phyloP scores from a whole-genome alignment of 345 rosid species.

The Gossypium ekmanianum region DNA sequence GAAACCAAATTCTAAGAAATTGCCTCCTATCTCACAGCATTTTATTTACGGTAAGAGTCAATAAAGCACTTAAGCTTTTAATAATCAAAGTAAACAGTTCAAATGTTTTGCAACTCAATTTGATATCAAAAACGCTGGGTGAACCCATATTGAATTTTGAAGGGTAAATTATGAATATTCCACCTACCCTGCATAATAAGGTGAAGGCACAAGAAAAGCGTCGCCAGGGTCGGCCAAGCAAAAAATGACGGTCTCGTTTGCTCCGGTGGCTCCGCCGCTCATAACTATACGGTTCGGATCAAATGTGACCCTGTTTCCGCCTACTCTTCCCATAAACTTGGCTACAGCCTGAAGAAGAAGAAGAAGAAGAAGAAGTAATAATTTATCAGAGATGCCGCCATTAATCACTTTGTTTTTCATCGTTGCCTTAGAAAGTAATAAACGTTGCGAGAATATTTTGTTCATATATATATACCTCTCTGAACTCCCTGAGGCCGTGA shows the following conservation, averaged over 20 bases:
- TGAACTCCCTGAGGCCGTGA: constrained; percentile 64
- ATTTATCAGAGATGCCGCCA: background rate
- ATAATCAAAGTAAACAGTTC: too few species aligned
- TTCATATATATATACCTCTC: constrained; percentile 41
- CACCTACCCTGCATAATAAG: constrained; percentile 76
- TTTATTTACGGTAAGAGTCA: too few species aligned
- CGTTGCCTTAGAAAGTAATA: background rate
- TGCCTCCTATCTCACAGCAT: background rate
- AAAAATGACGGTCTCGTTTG: constrained; percentile 69
- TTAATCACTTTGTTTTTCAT: background rate
- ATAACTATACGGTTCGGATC: constrained; percentile 70
- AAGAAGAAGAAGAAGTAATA: background rate
- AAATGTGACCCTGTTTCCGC: constrained; percentile 55
- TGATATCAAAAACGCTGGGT: too few species aligned
- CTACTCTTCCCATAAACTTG: constrained; percentile 64
- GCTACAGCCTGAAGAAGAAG: constrained; percentile 55
- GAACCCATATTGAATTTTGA: too few species aligned
- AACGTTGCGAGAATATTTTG: background rate
- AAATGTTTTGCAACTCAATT: too few species aligned
- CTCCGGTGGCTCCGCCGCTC: constrained; percentile 94
- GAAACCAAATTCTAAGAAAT: background rate
- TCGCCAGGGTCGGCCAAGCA: constrained; percentile 87
- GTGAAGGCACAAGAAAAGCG: constrained; percentile 76
- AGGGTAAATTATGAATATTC: too few species aligned
- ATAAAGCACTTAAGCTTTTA: too few species aligned